A percentile compares a stretch with the other conserved stretches of the same genome.
phyloP scores from a whole-genome alignment of 2,329 filamentous ascomycete genomes.

The Microthyrium microscopicum region DNA sequence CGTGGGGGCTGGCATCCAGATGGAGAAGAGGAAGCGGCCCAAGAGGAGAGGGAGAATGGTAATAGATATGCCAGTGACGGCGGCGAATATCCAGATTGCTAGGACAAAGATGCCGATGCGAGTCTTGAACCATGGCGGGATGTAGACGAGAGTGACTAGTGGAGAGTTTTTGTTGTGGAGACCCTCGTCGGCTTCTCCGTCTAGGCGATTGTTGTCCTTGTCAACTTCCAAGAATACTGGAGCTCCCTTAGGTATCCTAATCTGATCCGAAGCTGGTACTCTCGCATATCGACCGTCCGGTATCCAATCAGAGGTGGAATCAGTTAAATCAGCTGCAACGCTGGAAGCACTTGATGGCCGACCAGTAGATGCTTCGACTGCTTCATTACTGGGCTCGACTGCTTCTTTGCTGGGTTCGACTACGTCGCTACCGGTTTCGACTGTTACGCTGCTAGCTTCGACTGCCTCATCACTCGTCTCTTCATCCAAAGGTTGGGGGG shows the following conservation, averaged over 20 bases:
- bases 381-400: conserved; percentile 15
- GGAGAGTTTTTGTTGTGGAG: conserved; percentile 20
- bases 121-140: conserved; percentile 69
- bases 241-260: conserved; percentile 75
- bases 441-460: not conserved
- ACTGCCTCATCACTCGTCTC: no score
- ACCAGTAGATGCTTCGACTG: conserved; percentile 35
- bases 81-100: conserved; percentile 85
- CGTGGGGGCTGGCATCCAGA: conserved; percentile 45
- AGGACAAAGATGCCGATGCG: conserved; percentile 76
- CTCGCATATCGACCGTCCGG: conserved; percentile 71
- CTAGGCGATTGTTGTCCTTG: conserved; percentile 47
- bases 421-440: conserved; percentile 16
- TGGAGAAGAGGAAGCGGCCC: conserved; percentile 61
- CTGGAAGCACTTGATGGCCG: no score
- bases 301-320: no score
- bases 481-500: no score
- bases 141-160: conserved; percentile 41
- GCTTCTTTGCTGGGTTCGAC: conserved; percentile 6
- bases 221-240: conserved; percentile 65
- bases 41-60: conserved; percentile 78
- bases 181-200: conserved; percentile 32
- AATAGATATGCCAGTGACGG: conserved; percentile 65
- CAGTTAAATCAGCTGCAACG: no score
- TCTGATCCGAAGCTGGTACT: conserved; percentile 86